Evolutionary conservation across 768 basidiomycete species (phyloP).

Genomic region (Boletus coccyginus): DNA sequence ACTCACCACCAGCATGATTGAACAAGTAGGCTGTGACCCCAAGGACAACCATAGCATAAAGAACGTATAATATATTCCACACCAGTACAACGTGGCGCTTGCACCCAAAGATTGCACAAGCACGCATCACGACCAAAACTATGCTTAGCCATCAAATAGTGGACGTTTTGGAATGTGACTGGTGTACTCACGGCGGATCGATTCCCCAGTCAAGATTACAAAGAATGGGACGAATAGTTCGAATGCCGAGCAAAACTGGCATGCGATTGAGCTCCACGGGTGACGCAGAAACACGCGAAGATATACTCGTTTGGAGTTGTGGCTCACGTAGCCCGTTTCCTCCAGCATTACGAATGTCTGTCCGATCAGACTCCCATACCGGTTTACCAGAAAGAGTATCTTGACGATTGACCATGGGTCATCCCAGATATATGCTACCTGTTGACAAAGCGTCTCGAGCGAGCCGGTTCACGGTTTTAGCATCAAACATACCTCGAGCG

Average conservation of each 20-base stretch:
- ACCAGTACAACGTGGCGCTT: neutral
- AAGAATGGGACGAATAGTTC: neutral
- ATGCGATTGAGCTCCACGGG: neutral
- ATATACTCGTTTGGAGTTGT: slow-evolving; percentile 15
- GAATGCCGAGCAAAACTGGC: slow-evolving; percentile 17
- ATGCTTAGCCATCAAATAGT: neutral
- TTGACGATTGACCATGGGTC: slow-evolving; percentile 15
- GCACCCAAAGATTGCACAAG: slow-evolving; percentile 23
- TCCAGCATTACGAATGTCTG: slow-evolving; percentile 21
- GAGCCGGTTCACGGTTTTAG: too few relatives aligned
- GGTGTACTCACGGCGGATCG: slow-evolving; percentile 20
- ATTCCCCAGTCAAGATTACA: slow-evolving; percentile 16
- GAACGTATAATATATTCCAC: slow-evolving; percentile 4
- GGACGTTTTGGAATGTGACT: neutral
- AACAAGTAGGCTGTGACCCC: neutral
- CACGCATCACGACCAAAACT: slow-evolving; percentile 26
- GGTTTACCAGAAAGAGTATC: slow-evolving; percentile 12
- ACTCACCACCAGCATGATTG: neutral
- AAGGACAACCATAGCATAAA: slow-evolving; percentile 1
- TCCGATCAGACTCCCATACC: slow-evolving; percentile 19
- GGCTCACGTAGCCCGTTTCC: slow-evolving; percentile 21
- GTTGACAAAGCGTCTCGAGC: neutral
- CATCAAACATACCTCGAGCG: slow-evolving; percentile 21
- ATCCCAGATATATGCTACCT: slow-evolving; percentile 20
- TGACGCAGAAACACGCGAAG: neutral